Conservation (phyloP, 2,329 filamentous ascomycete genomes). For the Colletotrichum sp. region DNA sequence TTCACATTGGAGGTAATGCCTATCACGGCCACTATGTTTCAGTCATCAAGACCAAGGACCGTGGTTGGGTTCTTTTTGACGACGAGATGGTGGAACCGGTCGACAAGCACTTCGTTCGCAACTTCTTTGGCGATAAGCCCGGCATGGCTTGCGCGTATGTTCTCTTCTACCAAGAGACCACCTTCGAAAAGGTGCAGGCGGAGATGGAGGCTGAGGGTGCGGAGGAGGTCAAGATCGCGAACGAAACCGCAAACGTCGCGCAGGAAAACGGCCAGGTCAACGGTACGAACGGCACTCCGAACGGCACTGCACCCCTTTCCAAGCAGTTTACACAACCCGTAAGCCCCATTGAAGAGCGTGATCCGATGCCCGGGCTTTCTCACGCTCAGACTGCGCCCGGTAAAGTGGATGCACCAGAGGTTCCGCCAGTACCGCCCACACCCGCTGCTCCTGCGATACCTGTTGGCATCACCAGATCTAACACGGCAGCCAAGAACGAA, state of each 20-base stretch:
- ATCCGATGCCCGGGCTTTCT: conserved; percentile 63
- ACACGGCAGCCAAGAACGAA: conserved; percentile 23
- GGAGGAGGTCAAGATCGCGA: conserved; percentile 64
- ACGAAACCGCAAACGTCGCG: conserved; percentile 61
- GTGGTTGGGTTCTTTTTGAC: conserved; percentile 95
- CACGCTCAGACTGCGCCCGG: conserved; percentile 70
- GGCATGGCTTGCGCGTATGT: conserved; percentile 96
- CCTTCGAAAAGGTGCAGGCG: conserved; percentile 68
- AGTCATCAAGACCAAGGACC: conserved; percentile 95
- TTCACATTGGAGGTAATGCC: conserved; percentile 95
- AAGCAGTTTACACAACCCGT: conserved; percentile 56
- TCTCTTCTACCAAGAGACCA: conserved; percentile 95
- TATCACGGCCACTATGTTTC: conserved; percentile 98
- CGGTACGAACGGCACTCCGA: conserved; percentile 24
- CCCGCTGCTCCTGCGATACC: conserved; percentile 31
- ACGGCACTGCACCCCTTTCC: conserved; percentile 51
- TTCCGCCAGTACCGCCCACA: conserved; percentile 36
- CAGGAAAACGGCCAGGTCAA: conserved; percentile 47
- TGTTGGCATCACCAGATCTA: conserved; percentile 23
- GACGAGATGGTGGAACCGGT: conserved; percentile 99
- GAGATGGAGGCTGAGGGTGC: conserved; percentile 85
- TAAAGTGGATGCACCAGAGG: conserved; percentile 25
- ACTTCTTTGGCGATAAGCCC: conserved; percentile 94
- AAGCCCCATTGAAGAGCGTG: conserved; percentile 50
- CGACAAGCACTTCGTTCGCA: conserved; percentile 92